These are phyloP conservation scores for Gaeumannomyces sp. DNA, from an alignment of 2,329 filamentous ascomycete species.

Conservation along the genomic window DNA sequence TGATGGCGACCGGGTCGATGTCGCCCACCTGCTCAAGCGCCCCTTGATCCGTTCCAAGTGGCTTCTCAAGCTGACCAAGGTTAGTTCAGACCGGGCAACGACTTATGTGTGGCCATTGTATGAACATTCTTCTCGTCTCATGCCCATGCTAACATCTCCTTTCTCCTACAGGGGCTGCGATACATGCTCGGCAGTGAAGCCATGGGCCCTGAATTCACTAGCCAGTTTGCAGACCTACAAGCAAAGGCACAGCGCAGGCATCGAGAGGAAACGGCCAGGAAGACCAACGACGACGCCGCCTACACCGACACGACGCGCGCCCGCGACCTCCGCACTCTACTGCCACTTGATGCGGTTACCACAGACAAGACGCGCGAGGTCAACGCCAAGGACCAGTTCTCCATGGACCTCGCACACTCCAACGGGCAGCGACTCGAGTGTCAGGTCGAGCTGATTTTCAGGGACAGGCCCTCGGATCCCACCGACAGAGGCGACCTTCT, in stretches of 20 bases:
- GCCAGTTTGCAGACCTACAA: constrained; percentile 66
- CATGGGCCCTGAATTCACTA: constrained; percentile 52
- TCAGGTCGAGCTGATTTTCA: constrained; percentile 77
- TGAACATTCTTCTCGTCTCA: background rate
- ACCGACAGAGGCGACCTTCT: constrained; percentile 76
- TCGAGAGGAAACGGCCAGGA: constrained; percentile 62
- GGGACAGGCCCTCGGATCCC: constrained; percentile 67
- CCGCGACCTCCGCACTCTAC: constrained; percentile 72
- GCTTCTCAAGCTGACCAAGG: constrained; percentile 76
- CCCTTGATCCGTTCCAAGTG: constrained; percentile 85
- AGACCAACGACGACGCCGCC: constrained; percentile 77
- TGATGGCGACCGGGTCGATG: constrained; percentile 85
- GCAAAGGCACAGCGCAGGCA: constrained; percentile 63
- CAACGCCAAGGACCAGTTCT: constrained; percentile 83
- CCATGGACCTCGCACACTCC: constrained; percentile 77
- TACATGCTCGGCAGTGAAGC: constrained; percentile 40
- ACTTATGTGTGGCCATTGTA: background rate
- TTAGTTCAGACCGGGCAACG: constrained; percentile 25
- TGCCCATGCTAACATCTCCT: background rate
- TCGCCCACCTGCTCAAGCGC: constrained; percentile 85
- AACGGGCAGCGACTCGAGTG: constrained; percentile 87
- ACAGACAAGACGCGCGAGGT: constrained; percentile 79
- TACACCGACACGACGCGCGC: constrained; percentile 75
- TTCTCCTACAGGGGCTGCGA: background rate
- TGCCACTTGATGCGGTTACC: constrained; percentile 59